These are phyloP conservation scores for Murraya koenigii DNA, from an alignment of 345 rosid genomes.

Conservation along the genomic window DNA sequence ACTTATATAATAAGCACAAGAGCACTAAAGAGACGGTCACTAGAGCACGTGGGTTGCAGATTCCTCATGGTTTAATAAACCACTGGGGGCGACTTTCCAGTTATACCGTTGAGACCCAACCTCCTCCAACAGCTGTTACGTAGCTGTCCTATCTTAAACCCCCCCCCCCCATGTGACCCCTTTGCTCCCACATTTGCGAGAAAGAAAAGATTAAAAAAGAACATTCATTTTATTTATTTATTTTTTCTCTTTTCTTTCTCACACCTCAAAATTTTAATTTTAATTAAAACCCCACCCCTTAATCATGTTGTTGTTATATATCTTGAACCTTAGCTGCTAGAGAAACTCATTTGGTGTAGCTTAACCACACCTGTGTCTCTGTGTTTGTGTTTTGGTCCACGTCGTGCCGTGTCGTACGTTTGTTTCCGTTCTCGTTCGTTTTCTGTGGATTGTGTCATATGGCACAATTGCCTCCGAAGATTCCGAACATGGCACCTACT, in stretches of 20 bases:
- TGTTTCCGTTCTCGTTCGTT: background rate
- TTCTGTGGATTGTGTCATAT: conserved; percentile 14
- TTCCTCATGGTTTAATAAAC: conserved; percentile 38
- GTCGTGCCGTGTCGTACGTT: background rate
- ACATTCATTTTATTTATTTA: too few species aligned
- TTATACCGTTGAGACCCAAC: conserved; percentile 70
- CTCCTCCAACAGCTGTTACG: conserved; percentile 63
- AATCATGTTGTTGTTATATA: background rate
- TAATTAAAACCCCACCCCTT: background rate
- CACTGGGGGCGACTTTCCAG: conserved; percentile 66
- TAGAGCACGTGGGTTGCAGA: conserved; percentile 61
- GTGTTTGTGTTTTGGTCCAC: background rate
- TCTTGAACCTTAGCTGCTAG: background rate
- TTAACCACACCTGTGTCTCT: conserved; percentile 2
- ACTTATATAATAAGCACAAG: conserved; percentile 13
- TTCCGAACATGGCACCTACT: conserved; percentile 63
- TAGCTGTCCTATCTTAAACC: conserved; percentile 60
- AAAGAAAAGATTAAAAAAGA: conserved; percentile 1
- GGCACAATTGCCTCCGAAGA: conserved; percentile 96
- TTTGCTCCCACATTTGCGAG: conserved; percentile 28
- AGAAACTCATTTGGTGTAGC: conserved; percentile 13
- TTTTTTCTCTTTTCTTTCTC: background rate
- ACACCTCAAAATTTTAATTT: background rate
- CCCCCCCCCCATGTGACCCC: conserved; percentile 53
- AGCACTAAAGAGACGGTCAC: conserved; percentile 31